Evolutionary conservation across 1,284 basidiomycete species (phyloP).

Genomic region (Melampsora abietis-canadensis): DNA sequence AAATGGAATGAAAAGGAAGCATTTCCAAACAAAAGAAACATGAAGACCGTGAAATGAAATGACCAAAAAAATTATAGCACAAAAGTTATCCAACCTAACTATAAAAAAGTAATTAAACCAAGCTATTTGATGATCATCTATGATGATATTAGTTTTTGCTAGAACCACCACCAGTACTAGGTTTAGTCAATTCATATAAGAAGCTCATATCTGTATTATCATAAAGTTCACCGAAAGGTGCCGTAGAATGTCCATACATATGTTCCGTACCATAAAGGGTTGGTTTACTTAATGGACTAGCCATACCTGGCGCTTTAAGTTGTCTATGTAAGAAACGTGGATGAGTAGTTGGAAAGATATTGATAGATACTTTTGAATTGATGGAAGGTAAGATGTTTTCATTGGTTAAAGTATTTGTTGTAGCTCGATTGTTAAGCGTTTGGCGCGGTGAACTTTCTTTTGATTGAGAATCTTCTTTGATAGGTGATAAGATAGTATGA

Average conservation of each 20-base stretch:
- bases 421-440: neutral
- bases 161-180: neutral
- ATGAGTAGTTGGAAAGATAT: neutral
- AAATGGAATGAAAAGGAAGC: no score
- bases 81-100: no score
- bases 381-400: neutral
- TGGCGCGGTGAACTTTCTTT: neutral
- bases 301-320: neutral
- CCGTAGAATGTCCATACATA: constrained; percentile 11
- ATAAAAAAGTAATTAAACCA: no score
- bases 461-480: neutral
- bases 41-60: no score
- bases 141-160: no score
- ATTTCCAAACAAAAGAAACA: no score
- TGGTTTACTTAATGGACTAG: constrained; percentile 10
- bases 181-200: neutral
- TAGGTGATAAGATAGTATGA: neutral
- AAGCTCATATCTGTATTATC: constrained; percentile 5
- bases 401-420: neutral
- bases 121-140: no score
- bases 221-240: constrained; percentile 6
- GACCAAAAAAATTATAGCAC: no score
- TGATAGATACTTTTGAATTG: neutral
- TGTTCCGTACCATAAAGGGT: constrained; percentile 32
- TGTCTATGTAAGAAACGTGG: neutral